phyloP scores from a whole-genome alignment of 2,329 filamentous ascomycete species.

The Aspergillus sergii region DNA sequence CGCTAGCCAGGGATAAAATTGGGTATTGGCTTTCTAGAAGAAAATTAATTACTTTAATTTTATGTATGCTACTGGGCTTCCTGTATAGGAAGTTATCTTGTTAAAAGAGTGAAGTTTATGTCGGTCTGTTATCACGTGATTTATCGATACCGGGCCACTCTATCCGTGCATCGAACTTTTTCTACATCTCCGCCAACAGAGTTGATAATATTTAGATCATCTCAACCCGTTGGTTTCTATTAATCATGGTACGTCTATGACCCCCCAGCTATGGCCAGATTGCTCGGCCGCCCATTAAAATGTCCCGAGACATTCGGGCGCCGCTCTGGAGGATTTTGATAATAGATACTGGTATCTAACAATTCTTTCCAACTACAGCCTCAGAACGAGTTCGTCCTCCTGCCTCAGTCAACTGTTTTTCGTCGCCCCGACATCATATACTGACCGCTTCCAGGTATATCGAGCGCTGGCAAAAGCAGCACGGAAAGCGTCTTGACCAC shows the following conservation, averaged over 20 bases:
- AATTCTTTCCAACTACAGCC: slow-evolving; percentile 25
- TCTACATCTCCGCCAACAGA: slow-evolving; percentile 4
- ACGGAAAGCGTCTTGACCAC: slow-evolving; percentile 69
- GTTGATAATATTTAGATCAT: slow-evolving; percentile 4
- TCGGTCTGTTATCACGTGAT: slow-evolving; percentile 15
- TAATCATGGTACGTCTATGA: slow-evolving; percentile 35
- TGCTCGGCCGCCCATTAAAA: too few relatives aligned
- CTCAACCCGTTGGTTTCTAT: slow-evolving; percentile 16
- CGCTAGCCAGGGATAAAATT: neutral
- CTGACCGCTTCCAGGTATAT: slow-evolving; percentile 55
- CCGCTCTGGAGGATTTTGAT: neutral
- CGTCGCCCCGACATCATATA: slow-evolving; percentile 1
- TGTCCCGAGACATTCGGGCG: neutral
- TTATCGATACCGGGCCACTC: slow-evolving; percentile 20
- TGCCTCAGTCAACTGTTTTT: slow-evolving; percentile 12
- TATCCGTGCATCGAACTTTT: slow-evolving; percentile 19
- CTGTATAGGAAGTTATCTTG: neutral
- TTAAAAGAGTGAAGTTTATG: neutral
- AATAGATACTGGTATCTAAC: slow-evolving; percentile 10
- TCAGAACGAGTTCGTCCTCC: slow-evolving; percentile 48
- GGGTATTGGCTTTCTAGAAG: neutral
- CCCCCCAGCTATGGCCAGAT: neutral
- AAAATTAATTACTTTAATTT: too few relatives aligned
- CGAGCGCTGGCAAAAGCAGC: slow-evolving; percentile 74
- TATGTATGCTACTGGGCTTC: neutral